Evolutionary conservation across 345 rosid genomes (phyloP).

Genomic region (Passiflora organensis): DNA sequence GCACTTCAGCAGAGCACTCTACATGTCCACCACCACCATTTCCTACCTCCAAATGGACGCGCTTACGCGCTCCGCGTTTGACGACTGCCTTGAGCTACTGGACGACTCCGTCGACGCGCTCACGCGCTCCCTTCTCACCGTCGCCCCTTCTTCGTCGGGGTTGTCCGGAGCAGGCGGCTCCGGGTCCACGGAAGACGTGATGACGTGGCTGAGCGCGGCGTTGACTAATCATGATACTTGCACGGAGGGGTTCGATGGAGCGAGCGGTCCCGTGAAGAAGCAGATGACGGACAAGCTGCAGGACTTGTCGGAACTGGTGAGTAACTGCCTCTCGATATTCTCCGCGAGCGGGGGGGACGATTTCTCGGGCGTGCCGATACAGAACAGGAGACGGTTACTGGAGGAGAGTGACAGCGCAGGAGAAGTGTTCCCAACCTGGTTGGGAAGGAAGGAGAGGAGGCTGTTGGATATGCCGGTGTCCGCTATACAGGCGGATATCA

Average conservation of each 20-base stretch:
- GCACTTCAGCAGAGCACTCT: constrained; percentile 72
- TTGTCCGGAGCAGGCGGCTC: background rate
- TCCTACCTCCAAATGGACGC: constrained; percentile 54
- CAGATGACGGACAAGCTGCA: constrained; percentile 48
- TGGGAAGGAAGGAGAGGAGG: constrained; percentile 52
- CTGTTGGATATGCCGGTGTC: constrained; percentile 47
- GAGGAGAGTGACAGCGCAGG: constrained; percentile 21
- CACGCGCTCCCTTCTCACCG: constrained; percentile 53
- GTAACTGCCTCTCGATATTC: constrained; percentile 83
- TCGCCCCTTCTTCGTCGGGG: constrained; percentile 21
- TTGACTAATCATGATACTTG: constrained; percentile 95
- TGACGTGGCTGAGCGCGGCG: constrained; percentile 94
- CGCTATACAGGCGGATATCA: constrained; percentile 70
- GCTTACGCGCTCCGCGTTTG: constrained; percentile 66
- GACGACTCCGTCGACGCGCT: constrained; percentile 84
- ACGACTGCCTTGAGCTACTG: constrained; percentile 80
- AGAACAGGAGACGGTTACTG: constrained; percentile 58
- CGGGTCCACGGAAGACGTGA: constrained; percentile 54
- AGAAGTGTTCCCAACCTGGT: constrained; percentile 56
- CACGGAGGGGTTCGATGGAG: constrained; percentile 63
- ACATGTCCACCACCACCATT: constrained; percentile 44
- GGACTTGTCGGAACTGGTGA: constrained; percentile 84
- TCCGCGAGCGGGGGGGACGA: constrained; percentile 43
- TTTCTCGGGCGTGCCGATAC: constrained; percentile 81
- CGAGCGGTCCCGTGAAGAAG: constrained; percentile 51